These are phyloP conservation scores for Hippophae rhamnoides DNA, from an alignment of 306 rosid species.

Conservation along the genomic window DNA sequence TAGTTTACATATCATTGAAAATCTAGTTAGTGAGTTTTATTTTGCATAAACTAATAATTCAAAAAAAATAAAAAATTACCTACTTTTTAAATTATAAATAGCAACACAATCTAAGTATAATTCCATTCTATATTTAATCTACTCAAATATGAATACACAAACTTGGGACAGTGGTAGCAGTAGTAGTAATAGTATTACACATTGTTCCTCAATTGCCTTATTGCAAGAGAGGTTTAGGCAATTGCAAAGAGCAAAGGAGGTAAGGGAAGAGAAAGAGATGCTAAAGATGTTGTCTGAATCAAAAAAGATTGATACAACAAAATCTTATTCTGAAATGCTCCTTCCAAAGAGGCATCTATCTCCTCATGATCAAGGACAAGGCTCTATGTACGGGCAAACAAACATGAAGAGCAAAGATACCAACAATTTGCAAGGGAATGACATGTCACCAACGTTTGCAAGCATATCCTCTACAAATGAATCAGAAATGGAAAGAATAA, in stretches of 20 bases:
- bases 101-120: too few relatives aligned
- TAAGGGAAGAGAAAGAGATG: constrained; percentile 39
- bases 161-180: constrained; percentile 7
- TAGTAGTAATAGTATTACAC: constrained; percentile 6
- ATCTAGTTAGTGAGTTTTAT: too few relatives aligned
- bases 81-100: too few relatives aligned
- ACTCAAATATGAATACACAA: constrained; percentile 23
- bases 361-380: constrained; percentile 7
- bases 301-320: constrained; percentile 4
- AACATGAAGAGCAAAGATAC: constrained; percentile 25
- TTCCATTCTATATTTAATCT: too few relatives aligned
- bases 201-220: constrained; percentile 35
- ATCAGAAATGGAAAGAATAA: constrained; percentile 18
- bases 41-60: too few relatives aligned
- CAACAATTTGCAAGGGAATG: constrained; percentile 12
- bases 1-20: too few relatives aligned
- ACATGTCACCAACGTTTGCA: constrained; percentile 10
- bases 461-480: constrained; percentile 6
- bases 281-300: constrained; percentile 26
- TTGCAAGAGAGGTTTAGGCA: constrained; percentile 42
- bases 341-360: neutral
- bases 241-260: constrained; percentile 44
- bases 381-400: constrained; percentile 21
- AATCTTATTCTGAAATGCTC: neutral
- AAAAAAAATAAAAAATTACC: too few relatives aligned